Base-by-base conservation (phyloP, 495 filamentous ascomycete species). In the Diplogelasinospora grovesii region DNA sequence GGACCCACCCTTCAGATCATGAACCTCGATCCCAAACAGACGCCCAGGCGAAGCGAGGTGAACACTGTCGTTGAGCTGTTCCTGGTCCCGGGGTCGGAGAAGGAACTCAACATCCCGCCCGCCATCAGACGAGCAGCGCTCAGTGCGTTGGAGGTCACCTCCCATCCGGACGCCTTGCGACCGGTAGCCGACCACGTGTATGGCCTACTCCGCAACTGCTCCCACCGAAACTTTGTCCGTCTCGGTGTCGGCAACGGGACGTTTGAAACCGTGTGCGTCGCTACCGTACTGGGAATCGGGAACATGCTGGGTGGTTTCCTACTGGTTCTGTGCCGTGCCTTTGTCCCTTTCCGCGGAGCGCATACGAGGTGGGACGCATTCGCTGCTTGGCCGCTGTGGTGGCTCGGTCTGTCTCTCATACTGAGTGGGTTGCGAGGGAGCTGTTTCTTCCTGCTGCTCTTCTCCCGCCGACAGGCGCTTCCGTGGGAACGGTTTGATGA, bases 201-300 rank as follows among this genome's bases (percentile, higher is more conserved):
- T 41, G 54, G 64, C 30, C 63, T 74, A 16, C 60, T 74, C 0
- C 63, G 63, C 23, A 65, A 66, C 49, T 74, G 70, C 54, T 68
- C 68, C 30, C 69, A 73, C 56, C 60, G 63, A 30, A 72, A 72
- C 53, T 65, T 73, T 43, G 66, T 73, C 15, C 61, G 65, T 31
- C 61, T 68, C 8, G 65, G 65, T 36, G 65, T 68, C 28, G 53
- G 52, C 31, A 66, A 68, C 48, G 63, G 65, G 24, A 68, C 65
- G 11, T 66, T 65, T 35, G 65, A 68, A 49, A 66, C 63, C 3
- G 29, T 66, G 13, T 66, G 63, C 55, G 55, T 65, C 5, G 65
- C 65, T 2, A 66, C 65, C 5, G 31, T 53, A 11, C 49, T 66
- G 19, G 63, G 61, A 13, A 52, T 65, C 37, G 46, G 49, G 24